Conservation (phyloP, 164 flowering plant species). For the Tetrastigma voinierianum region DNA sequence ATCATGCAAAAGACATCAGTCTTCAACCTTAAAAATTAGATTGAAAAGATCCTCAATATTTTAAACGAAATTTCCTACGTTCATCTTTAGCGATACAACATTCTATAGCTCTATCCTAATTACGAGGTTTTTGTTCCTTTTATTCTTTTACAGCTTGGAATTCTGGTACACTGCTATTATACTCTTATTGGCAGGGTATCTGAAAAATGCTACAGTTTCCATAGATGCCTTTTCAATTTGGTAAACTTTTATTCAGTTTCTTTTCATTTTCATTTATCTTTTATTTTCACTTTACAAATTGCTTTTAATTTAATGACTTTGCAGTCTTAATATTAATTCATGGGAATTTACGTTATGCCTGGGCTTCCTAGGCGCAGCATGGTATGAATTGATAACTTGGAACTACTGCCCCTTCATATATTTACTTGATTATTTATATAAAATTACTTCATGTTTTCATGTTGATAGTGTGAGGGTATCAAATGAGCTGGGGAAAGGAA, state of each 20-base stretch:
- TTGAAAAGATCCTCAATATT: too few species aligned
- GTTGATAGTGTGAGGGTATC: slow-evolving; percentile 29
- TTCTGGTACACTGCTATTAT: slow-evolving; percentile 30
- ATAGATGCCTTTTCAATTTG: slow-evolving; percentile 37
- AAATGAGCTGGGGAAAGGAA: slow-evolving; percentile 35
- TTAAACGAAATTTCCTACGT: too few species aligned
- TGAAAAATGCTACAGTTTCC: slow-evolving; percentile 25
- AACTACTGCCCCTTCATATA: too few species aligned
- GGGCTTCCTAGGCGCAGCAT: slow-evolving; percentile 24
- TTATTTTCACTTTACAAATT: too few species aligned
- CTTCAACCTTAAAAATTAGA: too few species aligned
- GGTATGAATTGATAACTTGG: too few species aligned
- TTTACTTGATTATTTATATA: too few species aligned
- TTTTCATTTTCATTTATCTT: not conserved
- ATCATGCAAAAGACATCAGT: too few species aligned
- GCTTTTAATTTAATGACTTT: not conserved
- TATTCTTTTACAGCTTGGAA: slow-evolving; percentile 23
- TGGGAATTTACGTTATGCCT: slow-evolving; percentile 27
- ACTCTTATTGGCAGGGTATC: slow-evolving; percentile 27
- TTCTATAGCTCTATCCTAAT: too few species aligned
- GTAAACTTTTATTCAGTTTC: slow-evolving; percentile 1
- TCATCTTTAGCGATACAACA: too few species aligned
- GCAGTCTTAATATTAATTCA: slow-evolving; percentile 28
- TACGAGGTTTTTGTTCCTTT: too few species aligned
- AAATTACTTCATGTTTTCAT: not conserved